Evolutionary conservation across 1,284 basidiomycete genomes (phyloP), one percentile per base, ranked within the genome.

Genomic region (Pholiota adiposa): DNA sequence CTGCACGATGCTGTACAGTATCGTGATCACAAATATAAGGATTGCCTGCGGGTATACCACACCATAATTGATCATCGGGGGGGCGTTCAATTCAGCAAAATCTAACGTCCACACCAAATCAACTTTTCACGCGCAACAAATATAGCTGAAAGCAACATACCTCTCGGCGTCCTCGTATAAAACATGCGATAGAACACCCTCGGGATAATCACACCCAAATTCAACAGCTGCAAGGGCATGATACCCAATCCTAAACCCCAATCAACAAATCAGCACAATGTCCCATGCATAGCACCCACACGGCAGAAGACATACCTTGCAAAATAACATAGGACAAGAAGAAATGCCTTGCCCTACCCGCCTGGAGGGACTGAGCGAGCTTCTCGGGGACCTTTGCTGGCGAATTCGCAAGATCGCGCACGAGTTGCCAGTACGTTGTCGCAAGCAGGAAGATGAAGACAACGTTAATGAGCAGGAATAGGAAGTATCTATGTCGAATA

Each of bases 31-130:
- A 75, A 98, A 99, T 68, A 99, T 89, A 44, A 99, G 83, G 60
- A 99, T 92, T 2, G 96, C 93, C 72, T 97, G 95, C 0, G 96
- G 96, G 71, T 98, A 97, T 7, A 97, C 91, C 25, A 87, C 79
- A 57, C 96, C 96, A 66, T 97, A 96, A 74, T 97, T 96, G 73
- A 98, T 91, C 87, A 94, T 93, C 0, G 97, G 96, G n/a, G n/a
- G 96, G 0, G 95, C 94, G 70, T 98, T 97, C n/a, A 97, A 82
- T 73, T 97, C 96, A 8, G 96, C 96, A 67, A 89, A 96, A 69
- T 98, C 96, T 92, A 65, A 12, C 0, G 12, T 0, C 44, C 23
- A n/a, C 11, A 29, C 7, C 27, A 21, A 46, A 25, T 56, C 54
- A 31, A 41, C 33, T 57, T 34, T 56, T 41, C 25, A 31, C 9